Evolutionary conservation across 768 basidiomycete genomes (phyloP), one percentile per base, ranked within the genome.

Genomic region (Boletus coccyginus): DNA sequence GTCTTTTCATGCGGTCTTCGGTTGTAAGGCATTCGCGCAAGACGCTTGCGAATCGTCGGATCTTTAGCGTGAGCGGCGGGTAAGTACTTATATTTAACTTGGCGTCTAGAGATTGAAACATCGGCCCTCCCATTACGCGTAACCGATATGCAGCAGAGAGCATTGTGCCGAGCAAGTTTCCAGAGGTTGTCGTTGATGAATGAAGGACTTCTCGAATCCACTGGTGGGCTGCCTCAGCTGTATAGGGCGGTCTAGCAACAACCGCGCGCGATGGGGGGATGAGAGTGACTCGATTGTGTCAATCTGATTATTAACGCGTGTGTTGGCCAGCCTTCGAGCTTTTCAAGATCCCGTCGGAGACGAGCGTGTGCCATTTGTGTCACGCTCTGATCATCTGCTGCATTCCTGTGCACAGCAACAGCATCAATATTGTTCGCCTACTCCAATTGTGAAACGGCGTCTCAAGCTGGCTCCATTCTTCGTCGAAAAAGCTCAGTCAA

Each of bases 1-100:
- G 6, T 31, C 31, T 19, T 59, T 48, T 52, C 19, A 45, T 47
- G 19, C 33, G 45, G 52, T 62, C 51, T 44, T 46, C 46, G 16
- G 29, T 46, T 50, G 51, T 27, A 4, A 6, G 39, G 8, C 27
- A 31, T 36, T 38, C 39, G 27, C 35, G 40, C 51, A 27, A 46
- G 32, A 43, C 12, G 29, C 35, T 33, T 4, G 7, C 5, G 14
- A 12, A 43, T 52, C 40, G 16, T 45, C 5, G 14, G 16, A 43
- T 52, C 40, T 12, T 45, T 27, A 14, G 36, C 50, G n/a, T 33
- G 48, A 24, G 13, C 21, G n/a, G 29, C 11, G n/a, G 43, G 17
- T 36, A 29, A 29, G 36, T 10, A 17, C 32, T 43, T 7, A 14
- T 9, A 35, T 35, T 10, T 49, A 42, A 41, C 46, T 44, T 46